Base-by-base conservation (phyloP, 345 rosid species). In the Dipteronia sinensis region DNA sequence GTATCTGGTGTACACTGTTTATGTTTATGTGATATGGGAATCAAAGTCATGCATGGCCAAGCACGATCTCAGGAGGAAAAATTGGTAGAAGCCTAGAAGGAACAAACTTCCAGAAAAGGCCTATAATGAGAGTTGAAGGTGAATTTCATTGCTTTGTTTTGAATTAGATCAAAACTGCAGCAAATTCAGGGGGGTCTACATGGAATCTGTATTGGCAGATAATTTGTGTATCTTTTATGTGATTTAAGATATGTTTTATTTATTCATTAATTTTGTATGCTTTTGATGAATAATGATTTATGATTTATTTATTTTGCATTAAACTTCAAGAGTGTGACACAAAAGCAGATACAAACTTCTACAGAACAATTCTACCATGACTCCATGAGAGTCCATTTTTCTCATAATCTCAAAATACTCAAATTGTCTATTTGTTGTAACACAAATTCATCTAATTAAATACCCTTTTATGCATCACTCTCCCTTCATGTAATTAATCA, bases 161-260 rank as follows among this genome's bases (percentile, higher is more conserved):
- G 44, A 40, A 34, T 9, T 65, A 40, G 22, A 31, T 34, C 46
- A 65, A 65, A 34, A 17, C 40, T 17, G 38, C n/a, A 31, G 46
- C 46, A 16, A 65, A 17, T 65, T 31, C 46, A 34, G 38, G 38
- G 17, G 70, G 51, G 17, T 62, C 17, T 49, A 62, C 40, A 29
- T 74, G 77, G 62, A 65, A 47, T 49, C n/a, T 74, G 62, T 64
- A 64, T 47, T n/a, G 49, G 6, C 59, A 64, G 53, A 51, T 73
- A 62, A 42, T 47, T 29, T 46, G n/a, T 27, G 25, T 63, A 27
- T 74, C 69, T n/a, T 64, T 67, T 46, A 42, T 64, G 69, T 74
- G 61, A 25, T 64, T 11, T 47, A 7, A 65, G 8, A 11, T 74
- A 47, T 72, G 27, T 46, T 46, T 2, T 6, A 44, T 61, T 71